These are phyloP conservation scores for Anthostomella pinea DNA, from an alignment of 2,329 filamentous ascomycete genomes.

Conservation along the genomic window DNA sequence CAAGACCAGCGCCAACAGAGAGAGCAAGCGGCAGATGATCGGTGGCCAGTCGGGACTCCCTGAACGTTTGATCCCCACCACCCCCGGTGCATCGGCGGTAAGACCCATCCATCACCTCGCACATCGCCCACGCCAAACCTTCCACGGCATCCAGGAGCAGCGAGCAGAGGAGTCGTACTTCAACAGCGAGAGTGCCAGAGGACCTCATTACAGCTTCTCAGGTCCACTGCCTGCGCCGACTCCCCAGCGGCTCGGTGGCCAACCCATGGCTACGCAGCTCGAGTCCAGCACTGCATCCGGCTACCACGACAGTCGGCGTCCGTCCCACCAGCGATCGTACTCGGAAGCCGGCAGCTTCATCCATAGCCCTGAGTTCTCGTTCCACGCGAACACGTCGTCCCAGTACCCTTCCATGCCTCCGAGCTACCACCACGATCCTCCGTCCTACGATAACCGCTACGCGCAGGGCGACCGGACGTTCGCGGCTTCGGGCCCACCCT, in stretches of 20 bases:
- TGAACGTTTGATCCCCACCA: slow-evolving; percentile 9
- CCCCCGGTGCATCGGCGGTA: slow-evolving; percentile 7
- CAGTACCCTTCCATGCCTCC: slow-evolving; percentile 17
- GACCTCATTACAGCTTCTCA: slow-evolving; percentile 17
- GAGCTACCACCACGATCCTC: slow-evolving; percentile 12
- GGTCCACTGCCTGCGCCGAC: slow-evolving; percentile 21
- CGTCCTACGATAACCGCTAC: slow-evolving; percentile 17
- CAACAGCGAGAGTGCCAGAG: slow-evolving; percentile 10
- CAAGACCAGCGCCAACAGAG: slow-evolving; percentile 17
- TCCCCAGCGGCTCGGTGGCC: slow-evolving; percentile 20
- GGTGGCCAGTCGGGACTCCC: slow-evolving; percentile 8
- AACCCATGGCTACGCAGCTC: slow-evolving; percentile 19
- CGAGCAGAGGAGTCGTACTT: slow-evolving; percentile 29
- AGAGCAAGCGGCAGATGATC: slow-evolving; percentile 34
- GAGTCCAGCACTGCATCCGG: slow-evolving; percentile 15
- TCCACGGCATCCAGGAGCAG: slow-evolving; percentile 34
- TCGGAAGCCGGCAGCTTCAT: slow-evolving; percentile 25
- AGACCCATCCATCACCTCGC: slow-evolving; percentile 24
- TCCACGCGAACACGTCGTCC: slow-evolving; percentile 10
- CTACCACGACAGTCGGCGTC: slow-evolving; percentile 18
- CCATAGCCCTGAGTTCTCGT: slow-evolving; percentile 16
- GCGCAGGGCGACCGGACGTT: slow-evolving; percentile 13
- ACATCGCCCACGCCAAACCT: slow-evolving; percentile 27
- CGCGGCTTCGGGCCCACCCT: slow-evolving; percentile 6
- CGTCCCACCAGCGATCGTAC: slow-evolving; percentile 30